Base-by-base conservation (phyloP, 495 filamentous ascomycete genomes). In the Aspergillus diversus region DNA sequence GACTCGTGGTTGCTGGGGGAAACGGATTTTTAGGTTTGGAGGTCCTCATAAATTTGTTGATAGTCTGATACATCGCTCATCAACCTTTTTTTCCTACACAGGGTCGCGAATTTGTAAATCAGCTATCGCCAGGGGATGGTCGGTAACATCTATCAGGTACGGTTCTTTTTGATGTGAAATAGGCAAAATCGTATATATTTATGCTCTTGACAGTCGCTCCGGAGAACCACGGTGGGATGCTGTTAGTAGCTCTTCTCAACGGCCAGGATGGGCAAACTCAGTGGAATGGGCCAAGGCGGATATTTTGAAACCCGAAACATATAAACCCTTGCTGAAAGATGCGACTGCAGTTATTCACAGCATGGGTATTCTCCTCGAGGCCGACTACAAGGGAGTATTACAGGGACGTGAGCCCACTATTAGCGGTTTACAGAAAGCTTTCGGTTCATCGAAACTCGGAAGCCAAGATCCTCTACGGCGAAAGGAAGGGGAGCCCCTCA, bases 281-380 rank as follows among this genome's bases (percentile, higher is more conserved):
- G 90, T 99, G 5, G 80, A 86, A 62, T 99, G 95, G 96, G 87
- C 90, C 56, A 89, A 86, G 59, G 95, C 87, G 57, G 90, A 99
- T 77, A 87, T 97, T 64, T 82, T 99, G 55, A 83, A 89, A 37
- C 95, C 95, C 2, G 76, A 84, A 0, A 88, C 87, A 50, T 99
- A 97, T 77, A 84, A 84, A 27, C 74, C 87, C 2, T 82, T 90
- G 33, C 82, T 99, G 57, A 80, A 83, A 53, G 85, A 81, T 35
- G 91, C 93, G 49, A 87, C 90, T 70, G 92, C 87, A 34, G 92
- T 98, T 13, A 89, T 99, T 21, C 95, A 99, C 77, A 89, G 81
- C 63, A 91, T 97, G 88, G 95, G 95, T 7, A 98, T 99, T 57
- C 81, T 99, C n/a, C 83, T 99, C 12, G 95, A 99, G 77, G 93